Evolutionary conservation across 106 monocot genomes (phyloP).

Genomic region (Dioscorea dumetorum): DNA sequence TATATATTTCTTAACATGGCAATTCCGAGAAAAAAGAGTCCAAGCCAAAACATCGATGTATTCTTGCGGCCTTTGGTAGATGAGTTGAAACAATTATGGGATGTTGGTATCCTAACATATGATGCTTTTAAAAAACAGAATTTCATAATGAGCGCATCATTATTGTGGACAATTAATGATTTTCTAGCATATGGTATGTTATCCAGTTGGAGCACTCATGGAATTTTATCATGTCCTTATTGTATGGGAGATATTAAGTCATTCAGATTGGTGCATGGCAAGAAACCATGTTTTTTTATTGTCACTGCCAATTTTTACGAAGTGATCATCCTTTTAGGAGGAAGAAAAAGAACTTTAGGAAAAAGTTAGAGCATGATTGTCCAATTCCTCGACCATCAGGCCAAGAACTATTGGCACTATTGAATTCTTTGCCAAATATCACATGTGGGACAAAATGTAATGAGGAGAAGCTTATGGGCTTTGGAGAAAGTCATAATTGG

Average conservation of each 20-base stretch:
- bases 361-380: not conserved
- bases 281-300: no score
- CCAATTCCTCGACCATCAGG: not conserved
- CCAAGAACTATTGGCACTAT: not conserved
- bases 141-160: no score
- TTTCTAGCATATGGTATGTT: conserved; percentile 14
- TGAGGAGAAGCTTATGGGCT: not conserved
- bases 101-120: no score
- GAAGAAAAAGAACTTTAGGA: no score
- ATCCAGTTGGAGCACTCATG: conserved; percentile 18
- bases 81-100: no score
- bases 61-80: no score
- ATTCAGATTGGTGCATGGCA: not conserved
- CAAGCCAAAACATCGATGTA: not conserved
- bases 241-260: not conserved
- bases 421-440: not conserved
- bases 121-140: no score
- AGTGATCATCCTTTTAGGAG: no score
- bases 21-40: no score
- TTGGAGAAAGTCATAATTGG: not conserved
- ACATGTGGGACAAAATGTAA: not conserved
- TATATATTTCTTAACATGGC: no score
- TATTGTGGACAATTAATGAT: conserved; percentile 14
- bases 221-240: conserved; percentile 1
- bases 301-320: no score